Evolutionary conservation across 257 asterid species (phyloP).

Genomic region (Nicotiana obtusifolia): DNA sequence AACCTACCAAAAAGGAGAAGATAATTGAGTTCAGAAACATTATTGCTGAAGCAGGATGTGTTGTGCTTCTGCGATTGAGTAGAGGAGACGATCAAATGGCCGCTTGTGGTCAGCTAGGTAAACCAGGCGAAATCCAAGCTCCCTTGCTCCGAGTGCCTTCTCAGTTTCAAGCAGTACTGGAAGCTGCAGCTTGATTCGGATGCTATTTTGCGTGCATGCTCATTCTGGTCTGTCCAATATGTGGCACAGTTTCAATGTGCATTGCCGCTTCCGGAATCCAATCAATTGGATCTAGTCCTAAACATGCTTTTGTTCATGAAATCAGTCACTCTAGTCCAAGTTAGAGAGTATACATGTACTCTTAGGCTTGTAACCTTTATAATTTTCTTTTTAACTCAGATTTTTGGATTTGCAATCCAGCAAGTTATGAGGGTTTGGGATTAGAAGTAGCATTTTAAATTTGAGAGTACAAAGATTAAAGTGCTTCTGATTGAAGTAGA

Average conservation of each 20-base stretch:
- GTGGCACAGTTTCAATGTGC: neutral
- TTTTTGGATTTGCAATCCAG: neutral
- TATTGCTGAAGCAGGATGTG: slow-evolving; percentile 71
- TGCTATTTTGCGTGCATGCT: neutral
- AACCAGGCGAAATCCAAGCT: slow-evolving; percentile 80
- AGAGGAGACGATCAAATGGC: slow-evolving; percentile 99
- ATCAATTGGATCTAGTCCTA: too few species aligned
- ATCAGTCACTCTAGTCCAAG: neutral
- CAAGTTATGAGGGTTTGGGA: neutral
- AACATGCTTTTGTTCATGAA: neutral
- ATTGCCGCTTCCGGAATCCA: neutral
- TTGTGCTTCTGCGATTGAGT: slow-evolving; percentile 63
- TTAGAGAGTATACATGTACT: neutral
- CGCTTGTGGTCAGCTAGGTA: slow-evolving; percentile 98
- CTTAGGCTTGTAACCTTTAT: neutral
- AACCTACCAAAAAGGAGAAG: slow-evolving; percentile 68
- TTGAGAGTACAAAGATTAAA: neutral
- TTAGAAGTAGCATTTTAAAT: neutral
- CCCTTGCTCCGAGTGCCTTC: slow-evolving; percentile 79
- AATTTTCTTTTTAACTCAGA: neutral
- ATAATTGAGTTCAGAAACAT: slow-evolving; percentile 75
- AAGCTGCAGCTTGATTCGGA: slow-evolving; percentile 7
- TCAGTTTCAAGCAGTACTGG: slow-evolving; percentile 50
- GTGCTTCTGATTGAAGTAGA: neutral
- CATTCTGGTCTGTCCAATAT: neutral